Evolutionary conservation across 805 yeast genomes (phyloP).

Genomic region (Hanseniaspora lachancei): DNA sequence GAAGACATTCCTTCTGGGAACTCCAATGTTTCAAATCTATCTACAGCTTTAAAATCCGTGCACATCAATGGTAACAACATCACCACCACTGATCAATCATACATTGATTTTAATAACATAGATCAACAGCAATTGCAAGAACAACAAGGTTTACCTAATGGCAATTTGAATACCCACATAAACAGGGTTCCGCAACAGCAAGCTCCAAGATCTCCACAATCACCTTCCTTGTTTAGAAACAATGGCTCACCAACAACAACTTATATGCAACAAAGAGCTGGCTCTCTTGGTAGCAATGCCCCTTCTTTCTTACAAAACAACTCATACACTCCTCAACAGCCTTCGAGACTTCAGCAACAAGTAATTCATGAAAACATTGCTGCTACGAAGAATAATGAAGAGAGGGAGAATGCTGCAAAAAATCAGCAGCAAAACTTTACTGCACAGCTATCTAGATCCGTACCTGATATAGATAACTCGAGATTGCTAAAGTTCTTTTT

Average conservation of each 20-base stretch:
- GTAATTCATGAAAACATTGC: conserved; percentile 20
- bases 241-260: conserved; percentile 12
- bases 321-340: conserved; percentile 14
- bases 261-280: conserved; percentile 13
- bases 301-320: conserved; percentile 2
- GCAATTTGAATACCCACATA: conserved; percentile 20
- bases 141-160: conserved; percentile 12
- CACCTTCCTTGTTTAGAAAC: conserved; percentile 10
- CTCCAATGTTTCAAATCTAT: conserved; percentile 25
- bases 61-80: conserved; percentile 22
- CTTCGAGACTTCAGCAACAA: conserved; percentile 14
- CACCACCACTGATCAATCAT: conserved; percentile 23
- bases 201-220: conserved; percentile 7
- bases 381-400: background rate
- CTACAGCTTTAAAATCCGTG: conserved; percentile 28
- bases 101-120: conserved; percentile 19
- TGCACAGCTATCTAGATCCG: conserved; percentile 5
- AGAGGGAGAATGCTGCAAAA: conserved; percentile 4
- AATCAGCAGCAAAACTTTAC: conserved; percentile 14
- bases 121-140: conserved; percentile 16
- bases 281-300: conserved; percentile 4
- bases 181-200: conserved; percentile 6
- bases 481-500: conserved; percentile 60
- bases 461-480: conserved; percentile 32
- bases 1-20: background rate